These are phyloP conservation scores for Trichoderma sp. DNA, from an alignment of 2,329 filamentous ascomycete species.

Conservation along the genomic window DNA sequence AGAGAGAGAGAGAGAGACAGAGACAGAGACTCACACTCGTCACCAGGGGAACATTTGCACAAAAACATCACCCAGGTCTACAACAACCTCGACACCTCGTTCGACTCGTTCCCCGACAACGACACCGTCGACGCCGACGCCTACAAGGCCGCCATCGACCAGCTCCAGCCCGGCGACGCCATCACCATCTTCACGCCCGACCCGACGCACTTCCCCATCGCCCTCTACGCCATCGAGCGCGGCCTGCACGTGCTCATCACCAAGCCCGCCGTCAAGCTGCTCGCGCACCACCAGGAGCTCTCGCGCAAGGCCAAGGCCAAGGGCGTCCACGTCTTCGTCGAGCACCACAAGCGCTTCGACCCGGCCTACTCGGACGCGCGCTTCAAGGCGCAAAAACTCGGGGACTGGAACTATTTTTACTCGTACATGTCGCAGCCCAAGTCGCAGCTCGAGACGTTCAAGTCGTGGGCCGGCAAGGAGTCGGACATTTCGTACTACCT, in stretches of 20 bases:
- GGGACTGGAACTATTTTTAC: slow-evolving; percentile 99
- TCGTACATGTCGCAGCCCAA: slow-evolving; percentile 95
- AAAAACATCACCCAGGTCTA: slow-evolving; percentile 88
- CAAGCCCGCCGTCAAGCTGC: slow-evolving; percentile 86
- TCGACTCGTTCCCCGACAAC: slow-evolving; percentile 79
- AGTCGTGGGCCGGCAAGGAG: slow-evolving; percentile 88
- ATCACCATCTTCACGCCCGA: slow-evolving; percentile 97
- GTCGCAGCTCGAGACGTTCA: slow-evolving; percentile 90
- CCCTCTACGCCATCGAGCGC: slow-evolving; percentile 85
- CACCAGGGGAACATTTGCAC: slow-evolving; percentile 72
- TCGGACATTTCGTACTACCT: slow-evolving; percentile 96
- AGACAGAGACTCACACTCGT: background rate
- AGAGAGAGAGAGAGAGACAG: no score
- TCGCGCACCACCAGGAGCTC: slow-evolving; percentile 77
- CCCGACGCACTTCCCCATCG: slow-evolving; percentile 89
- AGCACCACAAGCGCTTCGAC: slow-evolving; percentile 97
- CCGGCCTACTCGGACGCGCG: slow-evolving; percentile 89
- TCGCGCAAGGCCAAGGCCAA: slow-evolving; percentile 71
- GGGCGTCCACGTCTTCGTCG: slow-evolving; percentile 86
- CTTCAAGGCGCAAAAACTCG: slow-evolving; percentile 72
- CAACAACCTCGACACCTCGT: slow-evolving; percentile 85
- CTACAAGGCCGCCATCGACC: slow-evolving; percentile 88
- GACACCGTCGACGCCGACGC: slow-evolving; percentile 73
- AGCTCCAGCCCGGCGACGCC: slow-evolving; percentile 76
- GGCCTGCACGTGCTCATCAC: slow-evolving; percentile 90